phyloP scores from a whole-genome alignment of 73 alveolate genomes.

The Paramecium bursaria region DNA sequence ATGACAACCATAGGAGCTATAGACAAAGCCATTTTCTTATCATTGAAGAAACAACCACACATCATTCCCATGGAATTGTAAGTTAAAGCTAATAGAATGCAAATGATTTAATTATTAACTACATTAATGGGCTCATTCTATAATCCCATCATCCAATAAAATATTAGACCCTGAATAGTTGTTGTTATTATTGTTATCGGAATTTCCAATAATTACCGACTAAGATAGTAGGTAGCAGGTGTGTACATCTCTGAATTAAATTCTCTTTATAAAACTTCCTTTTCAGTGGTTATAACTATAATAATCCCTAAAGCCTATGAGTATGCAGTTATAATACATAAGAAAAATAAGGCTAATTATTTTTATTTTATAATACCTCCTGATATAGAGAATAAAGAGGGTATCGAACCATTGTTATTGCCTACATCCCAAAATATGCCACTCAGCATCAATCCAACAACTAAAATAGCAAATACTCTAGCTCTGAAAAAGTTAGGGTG shows the following conservation, averaged over 20 bases:
- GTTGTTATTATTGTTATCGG: slow-evolving; percentile 66
- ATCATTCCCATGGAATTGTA: slow-evolving; percentile 42
- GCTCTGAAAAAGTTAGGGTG: not conserved
- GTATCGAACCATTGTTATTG: not conserved
- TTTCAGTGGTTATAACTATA: slow-evolving; percentile 70
- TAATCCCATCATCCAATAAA: slow-evolving; percentile 66
- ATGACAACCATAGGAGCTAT: slow-evolving; percentile 9
- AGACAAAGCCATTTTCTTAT: not conserved
- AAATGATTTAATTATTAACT: not conserved
- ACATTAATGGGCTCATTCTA: slow-evolving; percentile 43
- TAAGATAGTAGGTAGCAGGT: slow-evolving; percentile 66
- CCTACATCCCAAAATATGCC: slow-evolving; percentile 5
- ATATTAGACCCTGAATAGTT: not conserved
- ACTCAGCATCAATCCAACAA: not conserved
- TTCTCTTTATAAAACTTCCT: slow-evolving; percentile 79
- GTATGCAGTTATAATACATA: slow-evolving; percentile 41
- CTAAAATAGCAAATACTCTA: not conserved
- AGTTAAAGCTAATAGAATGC: slow-evolving; percentile 53
- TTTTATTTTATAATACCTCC: not conserved
- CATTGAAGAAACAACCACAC: slow-evolving; percentile 9
- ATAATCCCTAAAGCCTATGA: slow-evolving; percentile 55
- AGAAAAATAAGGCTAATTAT: slow-evolving; percentile 71
- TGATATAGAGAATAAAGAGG: not conserved
- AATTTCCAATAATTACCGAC: slow-evolving; percentile 69
- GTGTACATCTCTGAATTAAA: slow-evolving; percentile 68